Evolutionary conservation across 208 protist genomes (phyloP), one percentile per base, ranked within the genome.

Genomic region (Leishmania turanica): DNA sequence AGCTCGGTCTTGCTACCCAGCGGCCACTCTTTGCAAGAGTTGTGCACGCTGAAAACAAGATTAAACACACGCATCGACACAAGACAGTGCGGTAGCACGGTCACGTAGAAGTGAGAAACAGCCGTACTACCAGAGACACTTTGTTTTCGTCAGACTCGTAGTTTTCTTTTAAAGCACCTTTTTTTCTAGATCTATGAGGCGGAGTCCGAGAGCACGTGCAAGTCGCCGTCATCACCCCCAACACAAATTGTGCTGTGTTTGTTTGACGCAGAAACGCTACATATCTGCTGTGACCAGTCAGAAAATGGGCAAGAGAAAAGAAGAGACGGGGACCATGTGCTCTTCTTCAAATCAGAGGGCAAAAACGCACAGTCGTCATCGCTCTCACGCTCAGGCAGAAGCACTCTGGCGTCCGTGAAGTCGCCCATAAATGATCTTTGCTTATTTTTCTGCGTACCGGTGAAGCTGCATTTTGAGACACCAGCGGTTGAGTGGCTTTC

Each of bases 151-250:
- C n/a, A 68, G 15, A 31, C 3, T 42, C 40, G 27, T 62, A 40
- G n/a, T 7, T 17, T 65, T 9, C 37, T 40, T 68, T 31, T 27
- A 21, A 19, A 5, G 27, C 68, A 21, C 37, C 19, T 11, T 76
- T 15, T 62, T 40, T 34, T 42, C 40, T 9, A 54, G 34, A 75
- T n/a, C 66, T 74, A 74, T 80, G 31, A 73, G 13, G 27, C 2
- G 34, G 15, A 72, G 31, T 81, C 75, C 17, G 13, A 68, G 37
- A 68, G 60, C 24, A 80, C 19, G 54, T 80, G 66, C 42, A 82
- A 42, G n/a, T 82, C 79, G 40, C 77, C 82, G 34, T 85, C 82
- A 47, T 85, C 82, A 53, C 82, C 82, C 49, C 82, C 82, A 4
- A 85, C 70, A 56, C 58, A 79, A 68, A 85, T 21, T 5, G 51